A percentile compares a stretch with the other conserved stretches of the same genome.
Conservation (phyloP, 2,329 filamentous ascomycete species). For the Colletotrichum shisoi region DNA sequence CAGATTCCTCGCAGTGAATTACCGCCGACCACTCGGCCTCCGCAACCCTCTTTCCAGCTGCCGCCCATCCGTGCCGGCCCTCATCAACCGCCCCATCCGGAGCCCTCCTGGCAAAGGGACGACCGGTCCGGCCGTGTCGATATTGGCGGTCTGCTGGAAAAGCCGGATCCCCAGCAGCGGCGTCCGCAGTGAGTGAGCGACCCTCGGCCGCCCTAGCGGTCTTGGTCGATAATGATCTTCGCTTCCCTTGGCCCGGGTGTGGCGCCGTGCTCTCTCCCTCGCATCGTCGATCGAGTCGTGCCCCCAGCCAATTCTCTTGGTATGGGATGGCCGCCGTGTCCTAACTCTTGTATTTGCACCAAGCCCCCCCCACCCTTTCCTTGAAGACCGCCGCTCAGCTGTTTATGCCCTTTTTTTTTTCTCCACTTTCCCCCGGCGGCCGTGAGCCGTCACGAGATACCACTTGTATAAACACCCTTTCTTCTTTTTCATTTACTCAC, state of each 20-base stretch:
- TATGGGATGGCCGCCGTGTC: conserved; percentile 18
- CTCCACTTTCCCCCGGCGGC: not conserved
- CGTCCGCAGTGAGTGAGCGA: conserved; percentile 42
- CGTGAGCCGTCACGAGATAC: conserved; percentile 39
- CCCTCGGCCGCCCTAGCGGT: conserved; percentile 25
- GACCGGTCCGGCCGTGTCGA: conserved; percentile 64
- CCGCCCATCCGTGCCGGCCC: conserved; percentile 58
- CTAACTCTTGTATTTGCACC: conserved; percentile 29
- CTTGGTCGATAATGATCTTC: conserved; percentile 36
- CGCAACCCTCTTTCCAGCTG: conserved; percentile 54
- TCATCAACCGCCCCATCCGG: conserved; percentile 43
- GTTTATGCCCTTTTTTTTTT: conserved; percentile 4
- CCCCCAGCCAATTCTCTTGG: conserved; percentile 11
- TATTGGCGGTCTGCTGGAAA: conserved; percentile 69
- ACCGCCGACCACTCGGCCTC: conserved; percentile 46
- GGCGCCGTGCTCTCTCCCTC: conserved; percentile 15
- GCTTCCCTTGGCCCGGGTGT: conserved; percentile 16
- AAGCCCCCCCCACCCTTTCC: not conserved
- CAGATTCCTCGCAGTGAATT: conserved; percentile 64
- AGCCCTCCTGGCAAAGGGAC: conserved; percentile 51
- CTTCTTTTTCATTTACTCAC: conserved; percentile 1
- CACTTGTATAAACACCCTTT: conserved; percentile 38
- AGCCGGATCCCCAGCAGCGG: conserved; percentile 53
- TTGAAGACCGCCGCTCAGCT: conserved; percentile 20
- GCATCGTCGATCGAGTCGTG: conserved; percentile 21